Percentiles rank a stretch among this genome's conserved stretches.
phyloP scores from a whole-genome alignment of 768 basidiomycete genomes.

The Kwoniella dejecticola region DNA sequence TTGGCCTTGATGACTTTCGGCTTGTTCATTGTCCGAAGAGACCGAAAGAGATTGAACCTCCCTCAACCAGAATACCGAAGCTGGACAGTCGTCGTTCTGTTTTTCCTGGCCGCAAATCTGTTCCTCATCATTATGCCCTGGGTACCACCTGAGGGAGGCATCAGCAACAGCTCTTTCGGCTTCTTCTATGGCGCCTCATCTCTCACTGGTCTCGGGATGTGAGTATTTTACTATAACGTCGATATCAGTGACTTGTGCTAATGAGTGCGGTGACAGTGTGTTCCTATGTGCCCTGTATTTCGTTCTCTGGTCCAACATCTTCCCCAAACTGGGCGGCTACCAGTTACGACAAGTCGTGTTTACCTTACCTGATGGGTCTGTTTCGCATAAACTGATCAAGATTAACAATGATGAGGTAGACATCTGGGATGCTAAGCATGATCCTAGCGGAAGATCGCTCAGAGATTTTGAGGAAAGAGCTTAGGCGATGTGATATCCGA shows the following conservation, averaged over 20 bases:
- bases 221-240: slow-evolving; percentile 12
- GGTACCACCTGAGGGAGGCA: slow-evolving; percentile 48
- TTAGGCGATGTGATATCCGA: too few relatives aligned
- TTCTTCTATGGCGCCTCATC: slow-evolving; percentile 35
- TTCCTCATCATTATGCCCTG: slow-evolving; percentile 57
- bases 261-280: neutral
- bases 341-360: slow-evolving; percentile 57
- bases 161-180: slow-evolving; percentile 49
- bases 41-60: slow-evolving; percentile 46
- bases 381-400: slow-evolving; percentile 25
- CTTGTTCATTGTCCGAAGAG: slow-evolving; percentile 52
- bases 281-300: slow-evolving; percentile 50
- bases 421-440: slow-evolving; percentile 28
- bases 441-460: slow-evolving; percentile 15
- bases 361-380: slow-evolving; percentile 30
- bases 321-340: slow-evolving; percentile 60
- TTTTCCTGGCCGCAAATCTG: slow-evolving; percentile 39
- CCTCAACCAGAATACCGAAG: slow-evolving; percentile 36
- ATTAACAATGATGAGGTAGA: slow-evolving; percentile 28
- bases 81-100: slow-evolving; percentile 36
- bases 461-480: too few relatives aligned
- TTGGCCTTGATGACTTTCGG: slow-evolving; percentile 49
- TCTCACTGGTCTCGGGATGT: slow-evolving; percentile 34
- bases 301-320: slow-evolving; percentile 58
- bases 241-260: neutral